Conservation (phyloP, 2,329 filamentous ascomycete genomes). For the Fusarium fracticaudum region DNA sequence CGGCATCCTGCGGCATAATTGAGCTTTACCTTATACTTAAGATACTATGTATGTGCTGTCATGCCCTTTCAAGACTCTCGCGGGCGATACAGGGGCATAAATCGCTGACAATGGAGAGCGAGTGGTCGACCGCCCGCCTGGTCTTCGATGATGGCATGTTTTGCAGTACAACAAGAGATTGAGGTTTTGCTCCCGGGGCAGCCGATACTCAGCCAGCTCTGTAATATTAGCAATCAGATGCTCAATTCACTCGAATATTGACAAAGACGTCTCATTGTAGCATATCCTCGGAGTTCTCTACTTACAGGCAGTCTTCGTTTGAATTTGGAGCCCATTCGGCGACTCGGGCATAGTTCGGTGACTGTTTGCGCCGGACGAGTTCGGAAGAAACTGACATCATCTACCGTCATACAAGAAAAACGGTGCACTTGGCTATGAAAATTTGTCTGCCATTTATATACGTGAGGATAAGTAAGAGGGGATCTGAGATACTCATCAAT, state of each 20-base stretch:
- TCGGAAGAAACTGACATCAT: conserved; percentile 43
- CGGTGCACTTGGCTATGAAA: conserved; percentile 3
- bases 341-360: conserved; percentile 46
- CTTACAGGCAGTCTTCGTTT: background rate
- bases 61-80: background rate
- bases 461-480: conserved; percentile 1
- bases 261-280: background rate
- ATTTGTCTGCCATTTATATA: conserved; percentile 4
- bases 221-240: conserved; percentile 1
- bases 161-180: background rate
- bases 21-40: conserved; percentile 15
- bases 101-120: background rate
- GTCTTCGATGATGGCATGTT: background rate
- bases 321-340: conserved; percentile 8
- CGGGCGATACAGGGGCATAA: conserved; percentile 18
- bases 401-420: conserved; percentile 24
- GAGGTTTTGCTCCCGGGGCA: background rate
- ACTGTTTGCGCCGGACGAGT: conserved; percentile 34
- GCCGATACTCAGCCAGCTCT: background rate
- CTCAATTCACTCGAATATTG: background rate
- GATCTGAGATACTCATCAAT: background rate
- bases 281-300: background rate
- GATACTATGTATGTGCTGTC: background rate
- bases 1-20: conserved; percentile 24
- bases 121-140: background rate